Evolutionary conservation across 2,329 filamentous ascomycete genomes (phyloP).

Genomic region (Botrytis medusae): DNA sequence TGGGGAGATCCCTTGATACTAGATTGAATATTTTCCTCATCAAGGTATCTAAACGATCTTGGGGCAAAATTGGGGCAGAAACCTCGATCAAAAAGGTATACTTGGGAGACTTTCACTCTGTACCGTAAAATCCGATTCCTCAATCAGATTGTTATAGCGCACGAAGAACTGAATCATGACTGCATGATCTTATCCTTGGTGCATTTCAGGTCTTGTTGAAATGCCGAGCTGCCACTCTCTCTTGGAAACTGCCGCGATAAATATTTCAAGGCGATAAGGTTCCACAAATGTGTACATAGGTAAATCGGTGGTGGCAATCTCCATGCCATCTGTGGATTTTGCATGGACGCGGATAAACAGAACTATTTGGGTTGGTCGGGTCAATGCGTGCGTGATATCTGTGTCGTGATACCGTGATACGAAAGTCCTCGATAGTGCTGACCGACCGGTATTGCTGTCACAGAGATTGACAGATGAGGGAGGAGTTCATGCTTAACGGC

Average conservation of each 20-base stretch:
- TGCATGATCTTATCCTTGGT: neutral
- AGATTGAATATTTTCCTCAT: neutral
- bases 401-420: conserved; percentile 11
- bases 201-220: neutral
- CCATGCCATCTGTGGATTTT: neutral
- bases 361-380: neutral
- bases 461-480: neutral
- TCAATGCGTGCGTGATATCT: conserved; percentile 1
- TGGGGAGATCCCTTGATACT: neutral
- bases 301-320: neutral
- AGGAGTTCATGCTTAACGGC: neutral
- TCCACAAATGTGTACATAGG: neutral
- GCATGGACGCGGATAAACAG: neutral
- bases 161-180: neutral
- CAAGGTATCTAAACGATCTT: neutral
- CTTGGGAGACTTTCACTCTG: neutral
- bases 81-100: neutral
- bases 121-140: neutral
- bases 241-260: neutral
- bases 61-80: neutral
- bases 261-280: neutral
- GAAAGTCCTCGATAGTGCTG: neutral
- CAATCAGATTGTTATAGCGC: neutral
- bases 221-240: neutral
- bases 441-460: neutral